Percentiles rank a stretch among this genome's conserved stretches.
Evolutionary conservation across 169 alveolate species (phyloP).

Genomic region (Plasmodium vivax): DNA sequence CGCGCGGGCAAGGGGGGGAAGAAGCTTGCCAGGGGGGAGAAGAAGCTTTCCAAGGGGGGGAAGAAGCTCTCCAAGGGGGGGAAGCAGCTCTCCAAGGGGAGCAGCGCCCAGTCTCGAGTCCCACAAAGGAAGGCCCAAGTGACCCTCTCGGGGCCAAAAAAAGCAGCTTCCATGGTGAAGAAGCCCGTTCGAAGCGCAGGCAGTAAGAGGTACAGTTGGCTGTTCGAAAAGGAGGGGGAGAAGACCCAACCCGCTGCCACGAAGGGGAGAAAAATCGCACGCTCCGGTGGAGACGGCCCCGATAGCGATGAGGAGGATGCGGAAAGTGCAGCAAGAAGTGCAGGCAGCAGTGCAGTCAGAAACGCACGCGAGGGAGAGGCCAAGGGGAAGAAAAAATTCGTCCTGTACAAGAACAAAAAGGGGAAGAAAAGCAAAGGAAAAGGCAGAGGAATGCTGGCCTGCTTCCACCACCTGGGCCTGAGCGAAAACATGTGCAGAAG

Average conservation of each 20-base stretch:
- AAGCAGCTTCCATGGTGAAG: neutral
- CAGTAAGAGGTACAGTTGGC: conserved; percentile 21
- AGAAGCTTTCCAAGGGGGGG: neutral
- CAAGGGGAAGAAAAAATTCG: conserved; percentile 19
- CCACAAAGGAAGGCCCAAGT: neutral
- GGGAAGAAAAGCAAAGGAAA: conserved; percentile 52
- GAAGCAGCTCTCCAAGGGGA: neutral
- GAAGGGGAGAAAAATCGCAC: neutral
- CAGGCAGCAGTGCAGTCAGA: neutral
- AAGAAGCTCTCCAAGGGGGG: neutral
- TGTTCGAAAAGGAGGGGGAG: neutral
- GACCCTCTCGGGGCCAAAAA: neutral
- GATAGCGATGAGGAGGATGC: neutral
- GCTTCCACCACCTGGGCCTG: conserved; percentile 83
- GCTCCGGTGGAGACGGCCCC: neutral
- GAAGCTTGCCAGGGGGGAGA: neutral
- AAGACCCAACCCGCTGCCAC: neutral
- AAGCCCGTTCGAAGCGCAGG: neutral
- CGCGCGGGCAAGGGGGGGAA: neutral
- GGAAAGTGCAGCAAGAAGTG: neutral
- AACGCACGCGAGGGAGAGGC: neutral
- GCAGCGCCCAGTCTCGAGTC: neutral
- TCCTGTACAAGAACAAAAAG: conserved; percentile 47
- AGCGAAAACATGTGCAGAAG: conserved; percentile 80
- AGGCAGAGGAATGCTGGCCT: conserved; percentile 73